These are phyloP conservation scores for Colletotrichum eleusines DNA, from an alignment of 2,329 filamentous ascomycete genomes.

Conservation along the genomic window DNA sequence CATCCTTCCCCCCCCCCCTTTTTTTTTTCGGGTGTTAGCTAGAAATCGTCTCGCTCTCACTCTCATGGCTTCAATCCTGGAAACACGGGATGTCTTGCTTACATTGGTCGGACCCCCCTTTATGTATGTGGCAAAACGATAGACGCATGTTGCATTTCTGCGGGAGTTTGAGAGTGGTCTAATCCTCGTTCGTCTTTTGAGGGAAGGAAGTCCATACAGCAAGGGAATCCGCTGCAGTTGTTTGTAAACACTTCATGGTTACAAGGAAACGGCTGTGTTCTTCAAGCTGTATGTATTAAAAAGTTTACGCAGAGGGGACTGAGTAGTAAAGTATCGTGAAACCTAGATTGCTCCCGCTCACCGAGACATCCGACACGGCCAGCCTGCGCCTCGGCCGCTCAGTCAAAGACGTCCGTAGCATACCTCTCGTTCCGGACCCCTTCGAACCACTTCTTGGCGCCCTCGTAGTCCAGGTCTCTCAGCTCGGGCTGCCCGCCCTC, in stretches of 20 bases:
- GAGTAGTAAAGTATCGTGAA: background rate
- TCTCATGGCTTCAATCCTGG: too few relatives aligned
- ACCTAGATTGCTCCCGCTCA: too few relatives aligned
- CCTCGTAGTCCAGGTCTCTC: slow-evolving; percentile 52
- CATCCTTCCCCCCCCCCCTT: too few relatives aligned
- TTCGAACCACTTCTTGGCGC: slow-evolving; percentile 62
- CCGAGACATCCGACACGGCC: background rate
- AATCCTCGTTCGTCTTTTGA: too few relatives aligned
- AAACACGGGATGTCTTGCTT: too few relatives aligned
- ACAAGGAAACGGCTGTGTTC: too few relatives aligned
- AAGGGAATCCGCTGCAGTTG: background rate
- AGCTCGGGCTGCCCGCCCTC: slow-evolving; percentile 45
- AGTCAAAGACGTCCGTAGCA: slow-evolving; percentile 72
- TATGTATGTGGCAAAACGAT: background rate
- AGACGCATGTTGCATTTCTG: too few relatives aligned
- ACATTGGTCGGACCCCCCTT: background rate
- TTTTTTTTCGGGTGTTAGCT: too few relatives aligned
- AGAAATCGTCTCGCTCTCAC: too few relatives aligned
- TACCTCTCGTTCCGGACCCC: slow-evolving; percentile 66
- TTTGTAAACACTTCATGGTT: background rate
- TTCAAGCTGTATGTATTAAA: background rate
- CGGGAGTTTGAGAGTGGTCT: too few relatives aligned
- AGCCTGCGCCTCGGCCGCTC: background rate
- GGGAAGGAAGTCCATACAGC: background rate
- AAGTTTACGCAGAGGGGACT: background rate